These are phyloP conservation scores for Paraphysoderma sedebokerense DNA, from an alignment of 371 early-diverging fungal species.

Conservation along the genomic window DNA sequence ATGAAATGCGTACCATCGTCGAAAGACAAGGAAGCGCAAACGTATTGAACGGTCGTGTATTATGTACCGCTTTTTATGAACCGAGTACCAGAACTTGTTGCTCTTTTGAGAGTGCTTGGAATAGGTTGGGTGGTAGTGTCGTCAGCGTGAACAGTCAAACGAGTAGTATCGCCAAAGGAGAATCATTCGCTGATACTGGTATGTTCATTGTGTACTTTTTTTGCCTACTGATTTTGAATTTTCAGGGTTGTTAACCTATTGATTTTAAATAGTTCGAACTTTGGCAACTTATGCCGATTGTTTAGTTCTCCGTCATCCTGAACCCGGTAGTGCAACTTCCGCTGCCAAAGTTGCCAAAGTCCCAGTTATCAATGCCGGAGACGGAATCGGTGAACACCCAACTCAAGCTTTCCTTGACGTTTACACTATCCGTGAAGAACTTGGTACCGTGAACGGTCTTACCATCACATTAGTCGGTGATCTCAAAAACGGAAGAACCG, in stretches of 20 bases:
- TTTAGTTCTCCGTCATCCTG: conserved; percentile 85
- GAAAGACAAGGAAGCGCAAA: conserved; percentile 72
- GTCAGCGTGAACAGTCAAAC: conserved; percentile 63
- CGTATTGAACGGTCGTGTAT: conserved; percentile 70
- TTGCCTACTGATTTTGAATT: conserved; percentile 1
- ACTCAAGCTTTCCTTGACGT: conserved; percentile 93
- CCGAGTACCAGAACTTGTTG: conserved; percentile 85
- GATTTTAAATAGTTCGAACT: conserved; percentile 76
- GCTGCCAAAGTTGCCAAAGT: conserved; percentile 80
- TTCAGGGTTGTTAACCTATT: too few species aligned
- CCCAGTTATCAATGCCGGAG: conserved; percentile 92
- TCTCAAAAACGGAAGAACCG: conserved; percentile 92
- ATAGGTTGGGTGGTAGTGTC: conserved; percentile 79
- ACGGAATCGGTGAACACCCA: conserved; percentile 94
- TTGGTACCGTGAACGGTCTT: conserved; percentile 90
- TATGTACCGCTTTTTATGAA: conserved; percentile 91
- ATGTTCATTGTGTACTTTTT: too few species aligned
- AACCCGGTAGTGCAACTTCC: conserved; percentile 58
- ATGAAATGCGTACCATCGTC: conserved; percentile 86
- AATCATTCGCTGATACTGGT: conserved; percentile 78
- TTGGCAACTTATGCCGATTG: conserved; percentile 79
- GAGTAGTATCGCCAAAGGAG: conserved; percentile 87
- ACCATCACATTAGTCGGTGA: conserved; percentile 91
- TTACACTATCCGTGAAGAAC: conserved; percentile 69
- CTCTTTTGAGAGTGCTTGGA: conserved; percentile 90